Evolutionary conservation across 1,284 basidiomycete genomes (phyloP).

Genomic region (Ceratobasidium sp.): DNA sequence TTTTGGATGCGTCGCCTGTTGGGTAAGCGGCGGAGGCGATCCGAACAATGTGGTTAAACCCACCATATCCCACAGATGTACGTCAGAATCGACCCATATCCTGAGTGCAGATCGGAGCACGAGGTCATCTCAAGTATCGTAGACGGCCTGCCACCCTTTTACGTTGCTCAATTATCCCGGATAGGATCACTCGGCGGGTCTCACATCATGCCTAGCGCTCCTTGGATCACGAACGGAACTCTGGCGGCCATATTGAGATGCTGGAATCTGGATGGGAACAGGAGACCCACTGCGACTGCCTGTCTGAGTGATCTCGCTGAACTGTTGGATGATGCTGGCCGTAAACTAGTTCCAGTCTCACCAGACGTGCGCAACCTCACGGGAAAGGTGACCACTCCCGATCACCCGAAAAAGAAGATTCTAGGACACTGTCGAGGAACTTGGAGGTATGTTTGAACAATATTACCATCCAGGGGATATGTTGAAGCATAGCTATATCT

Average conservation of each 20-base stretch:
- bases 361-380: conserved; percentile 2
- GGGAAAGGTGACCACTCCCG: not conserved
- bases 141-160: not conserved
- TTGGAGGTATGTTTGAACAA: conserved; percentile 7
- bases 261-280: conserved; percentile 4
- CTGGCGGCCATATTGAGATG: not conserved
- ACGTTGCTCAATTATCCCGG: not conserved
- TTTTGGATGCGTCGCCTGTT: conserved; percentile 26
- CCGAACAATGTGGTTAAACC: too few species aligned
- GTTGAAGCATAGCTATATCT: not conserved
- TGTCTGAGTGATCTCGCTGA: not conserved
- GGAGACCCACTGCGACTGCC: not conserved
- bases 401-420: conserved; percentile 14
- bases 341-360: not conserved
- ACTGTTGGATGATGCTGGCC: not conserved
- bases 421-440: conserved; percentile 1
- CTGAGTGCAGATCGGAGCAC: not conserved
- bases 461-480: not conserved
- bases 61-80: conserved; percentile 2
- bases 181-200: not conserved
- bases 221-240: conserved; percentile 23
- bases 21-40: not conserved
- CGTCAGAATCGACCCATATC: conserved; percentile 10
- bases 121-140: conserved; percentile 1
- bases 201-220: conserved; percentile 4